Conservation (phyloP, 2,329 filamentous ascomycete species). For the Colletotrichum musae region DNA sequence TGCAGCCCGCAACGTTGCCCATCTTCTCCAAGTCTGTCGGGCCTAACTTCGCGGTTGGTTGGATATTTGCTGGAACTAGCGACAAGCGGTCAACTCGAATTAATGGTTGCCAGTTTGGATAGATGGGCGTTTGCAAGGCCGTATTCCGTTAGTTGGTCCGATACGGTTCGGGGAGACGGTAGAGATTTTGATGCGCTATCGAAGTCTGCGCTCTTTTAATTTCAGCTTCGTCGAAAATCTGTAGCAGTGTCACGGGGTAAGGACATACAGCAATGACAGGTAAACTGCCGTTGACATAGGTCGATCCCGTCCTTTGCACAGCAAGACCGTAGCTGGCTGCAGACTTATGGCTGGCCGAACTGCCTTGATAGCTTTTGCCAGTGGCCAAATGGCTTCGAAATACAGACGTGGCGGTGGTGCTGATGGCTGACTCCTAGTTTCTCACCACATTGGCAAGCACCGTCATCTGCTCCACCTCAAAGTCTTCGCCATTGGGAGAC, state of each 20-base stretch:
- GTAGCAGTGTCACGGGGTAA: conserved; percentile 25
- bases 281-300: conserved; percentile 9
- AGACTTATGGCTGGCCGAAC: neutral
- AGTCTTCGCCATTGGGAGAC: conserved; percentile 70
- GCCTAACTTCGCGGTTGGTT: too few species aligned
- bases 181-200: neutral
- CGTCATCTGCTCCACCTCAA: conserved; percentile 84
- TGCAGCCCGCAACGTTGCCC: too few species aligned
- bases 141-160: neutral
- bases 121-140: too few species aligned
- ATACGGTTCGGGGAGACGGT: conserved; percentile 2
- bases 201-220: conserved; percentile 10
- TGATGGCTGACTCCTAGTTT: conserved; percentile 48
- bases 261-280: conserved; percentile 24
- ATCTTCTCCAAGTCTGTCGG: too few species aligned
- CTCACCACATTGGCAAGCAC: conserved; percentile 80
- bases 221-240: conserved; percentile 36
- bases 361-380: neutral
- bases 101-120: too few species aligned
- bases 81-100: too few species aligned
- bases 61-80: too few species aligned
- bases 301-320: neutral
- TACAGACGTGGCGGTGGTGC: neutral
- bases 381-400: neutral
- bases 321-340: neutral